Evolutionary conservation across 805 yeast species (phyloP).

Genomic region (Ogataea paraovalis): DNA sequence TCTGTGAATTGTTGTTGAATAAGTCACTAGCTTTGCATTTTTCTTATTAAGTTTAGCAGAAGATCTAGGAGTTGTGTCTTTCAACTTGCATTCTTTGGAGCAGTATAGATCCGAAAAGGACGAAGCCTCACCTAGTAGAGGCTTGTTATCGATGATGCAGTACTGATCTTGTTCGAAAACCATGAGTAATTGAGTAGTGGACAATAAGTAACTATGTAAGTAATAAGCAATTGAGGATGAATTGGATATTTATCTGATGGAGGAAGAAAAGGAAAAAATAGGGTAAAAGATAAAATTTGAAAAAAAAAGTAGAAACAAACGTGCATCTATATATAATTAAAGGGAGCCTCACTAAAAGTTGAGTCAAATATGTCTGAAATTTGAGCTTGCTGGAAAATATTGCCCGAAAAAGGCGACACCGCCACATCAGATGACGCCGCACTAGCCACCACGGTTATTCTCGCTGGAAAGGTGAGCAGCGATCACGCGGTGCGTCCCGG

Average conservation of each 20-base stretch:
- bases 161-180: conserved; percentile 21
- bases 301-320: background rate
- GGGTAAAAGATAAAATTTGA: background rate
- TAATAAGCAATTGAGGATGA: no score
- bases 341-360: background rate
- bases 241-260: no score
- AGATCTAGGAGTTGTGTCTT: conserved; percentile 10
- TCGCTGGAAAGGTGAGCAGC: background rate
- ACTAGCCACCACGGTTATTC: background rate
- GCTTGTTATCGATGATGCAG: conserved; percentile 23
- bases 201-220: no score
- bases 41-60: conserved; percentile 2
- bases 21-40: conserved; percentile 14
- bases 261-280: background rate
- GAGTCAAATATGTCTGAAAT: background rate
- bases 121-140: conserved; percentile 3
- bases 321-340: background rate
- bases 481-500: no score
- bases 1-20: conserved; percentile 11
- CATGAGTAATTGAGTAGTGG: conserved; percentile 6
- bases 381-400: background rate
- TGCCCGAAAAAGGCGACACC: conserved; percentile 1
- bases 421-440: background rate
- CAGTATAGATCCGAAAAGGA: conserved; percentile 15
- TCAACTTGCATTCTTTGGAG: conserved; percentile 18